phyloP scores from a whole-genome alignment of 345 rosid species.

The Acer negundo region DNA sequence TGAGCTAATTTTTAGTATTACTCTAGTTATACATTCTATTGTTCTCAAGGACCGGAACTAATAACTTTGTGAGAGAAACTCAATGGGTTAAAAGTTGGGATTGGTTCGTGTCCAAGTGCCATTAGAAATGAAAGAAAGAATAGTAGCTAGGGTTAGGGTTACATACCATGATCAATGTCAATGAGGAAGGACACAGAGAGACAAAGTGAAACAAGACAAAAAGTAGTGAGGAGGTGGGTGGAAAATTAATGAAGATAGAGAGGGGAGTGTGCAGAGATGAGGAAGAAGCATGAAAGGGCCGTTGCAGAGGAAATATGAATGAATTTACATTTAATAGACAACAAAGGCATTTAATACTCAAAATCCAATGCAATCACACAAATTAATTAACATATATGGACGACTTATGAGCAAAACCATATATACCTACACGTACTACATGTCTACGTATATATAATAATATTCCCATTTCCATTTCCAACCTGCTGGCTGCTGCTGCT shows the following conservation, averaged over 20 bases:
- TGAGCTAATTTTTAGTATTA: too few relatives aligned
- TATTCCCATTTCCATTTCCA: background rate
- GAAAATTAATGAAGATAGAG: constrained; percentile 15
- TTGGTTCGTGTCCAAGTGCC: background rate
- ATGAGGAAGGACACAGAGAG: constrained; percentile 25
- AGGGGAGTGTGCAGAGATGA: constrained; percentile 2
- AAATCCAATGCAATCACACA: constrained; percentile 30
- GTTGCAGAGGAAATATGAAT: constrained; percentile 41
- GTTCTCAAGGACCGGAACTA: too few relatives aligned
- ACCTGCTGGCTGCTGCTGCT: background rate
- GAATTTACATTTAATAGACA: constrained; percentile 13
- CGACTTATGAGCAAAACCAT: too few relatives aligned
- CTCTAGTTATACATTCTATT: too few relatives aligned
- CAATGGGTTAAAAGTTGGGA: background rate
- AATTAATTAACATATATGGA: background rate
- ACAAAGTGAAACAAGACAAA: constrained; percentile 36
- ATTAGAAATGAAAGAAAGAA: background rate
- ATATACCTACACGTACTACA: too few relatives aligned
- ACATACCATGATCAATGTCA: background rate
- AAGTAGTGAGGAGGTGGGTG: constrained; percentile 33
- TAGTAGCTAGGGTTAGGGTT: background rate
- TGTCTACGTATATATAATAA: background rate
- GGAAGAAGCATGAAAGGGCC: constrained; percentile 39
- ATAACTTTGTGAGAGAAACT: too few relatives aligned
- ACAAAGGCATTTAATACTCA: constrained; percentile 34